Conservation (phyloP, 768 basidiomycete genomes). For the Cyathus striatus region DNA sequence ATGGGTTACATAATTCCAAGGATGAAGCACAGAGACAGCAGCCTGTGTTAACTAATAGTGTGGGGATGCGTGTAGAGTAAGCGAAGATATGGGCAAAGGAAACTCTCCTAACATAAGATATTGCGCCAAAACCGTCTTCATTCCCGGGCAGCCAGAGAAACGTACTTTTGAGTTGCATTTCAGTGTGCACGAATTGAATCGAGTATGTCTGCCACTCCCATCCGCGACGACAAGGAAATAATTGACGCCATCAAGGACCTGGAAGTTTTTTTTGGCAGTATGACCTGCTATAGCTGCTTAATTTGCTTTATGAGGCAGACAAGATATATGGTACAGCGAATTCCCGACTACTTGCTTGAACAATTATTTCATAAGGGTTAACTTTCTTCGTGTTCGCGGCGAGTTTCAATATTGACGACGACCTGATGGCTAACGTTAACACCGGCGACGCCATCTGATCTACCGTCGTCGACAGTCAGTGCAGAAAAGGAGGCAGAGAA, state of each 20-base stretch:
- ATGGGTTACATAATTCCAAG: slow-evolving; percentile 5
- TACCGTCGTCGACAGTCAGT: slow-evolving; percentile 5
- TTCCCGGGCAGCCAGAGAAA: too few species aligned
- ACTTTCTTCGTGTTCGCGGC: slow-evolving; percentile 1
- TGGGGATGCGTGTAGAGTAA: slow-evolving; percentile 8
- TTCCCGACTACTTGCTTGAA: neutral
- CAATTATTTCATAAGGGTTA: neutral
- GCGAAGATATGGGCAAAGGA: neutral
- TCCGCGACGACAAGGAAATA: too few species aligned
- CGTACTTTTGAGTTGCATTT: too few species aligned
- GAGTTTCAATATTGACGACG: slow-evolving; percentile 4
- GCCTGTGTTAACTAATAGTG: slow-evolving; percentile 8
- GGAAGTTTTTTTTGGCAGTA: too few species aligned
- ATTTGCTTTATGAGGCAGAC: neutral
- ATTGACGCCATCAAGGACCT: too few species aligned
- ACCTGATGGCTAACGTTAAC: slow-evolving; percentile 2
- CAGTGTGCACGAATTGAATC: too few species aligned
- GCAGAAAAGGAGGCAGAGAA: slow-evolving; percentile 12
- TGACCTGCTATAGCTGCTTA: too few species aligned
- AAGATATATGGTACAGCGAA: neutral
- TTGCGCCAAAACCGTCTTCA: too few species aligned
- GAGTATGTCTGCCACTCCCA: too few species aligned
- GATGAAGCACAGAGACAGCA: slow-evolving; percentile 5
- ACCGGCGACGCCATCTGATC: slow-evolving; percentile 1
- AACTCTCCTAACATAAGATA: too few species aligned